Evolutionary conservation across 345 rosid genomes (phyloP), one percentile per base, ranked within the genome.

Genomic region (Bruguiera gymnorhiza): DNA sequence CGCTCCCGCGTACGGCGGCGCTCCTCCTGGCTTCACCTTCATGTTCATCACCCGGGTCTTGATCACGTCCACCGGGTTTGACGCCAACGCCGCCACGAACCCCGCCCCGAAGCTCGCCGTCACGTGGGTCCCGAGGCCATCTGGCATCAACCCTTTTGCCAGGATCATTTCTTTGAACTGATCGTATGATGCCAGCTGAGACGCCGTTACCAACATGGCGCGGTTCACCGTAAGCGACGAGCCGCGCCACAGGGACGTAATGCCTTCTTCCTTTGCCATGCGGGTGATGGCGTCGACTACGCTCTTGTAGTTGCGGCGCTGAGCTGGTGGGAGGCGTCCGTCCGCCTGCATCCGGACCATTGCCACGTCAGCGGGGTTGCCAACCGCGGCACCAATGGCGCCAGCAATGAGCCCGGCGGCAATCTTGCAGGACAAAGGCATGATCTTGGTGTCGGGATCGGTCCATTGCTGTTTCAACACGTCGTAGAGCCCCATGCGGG

Each of bases 281-380:
- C 90, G 85, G 6, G 68, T 61, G 71, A 92, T 82, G 8, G 94
- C 98, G 76, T 92, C 98, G 18, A 77, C 61, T 6, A 86, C 98
- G 83, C 91, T 86, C 54, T 81, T 82, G 87, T 92, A 92, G 73
- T 89, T 92, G 29, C 96, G 88, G 52, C 98, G 80, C 19, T 92
- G 74, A 1, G 73, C 63, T 8, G 64, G 30, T 0, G 98, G 96
- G 31, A 92, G 87, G 20, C 96, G 87, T 0, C 96, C 98, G 63
- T 92, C 98, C 6, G 94, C 96, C 72, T 92, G 98, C 96, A 92
- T 92, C 7, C 98, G 82, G 36, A 92, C 98, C 96, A 89, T 89
- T 0, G 96, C 90, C n/a, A 92, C 91, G 53, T 92, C 98, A 0
- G 98, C 96, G 0, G 98, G 98, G 55, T 92, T 92, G 15, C 98